Evolutionary conservation across 202 grass and related monocot genomes (phyloP), one percentile per base, ranked within the genome.

Genomic region (Digitaria exilis): DNA sequence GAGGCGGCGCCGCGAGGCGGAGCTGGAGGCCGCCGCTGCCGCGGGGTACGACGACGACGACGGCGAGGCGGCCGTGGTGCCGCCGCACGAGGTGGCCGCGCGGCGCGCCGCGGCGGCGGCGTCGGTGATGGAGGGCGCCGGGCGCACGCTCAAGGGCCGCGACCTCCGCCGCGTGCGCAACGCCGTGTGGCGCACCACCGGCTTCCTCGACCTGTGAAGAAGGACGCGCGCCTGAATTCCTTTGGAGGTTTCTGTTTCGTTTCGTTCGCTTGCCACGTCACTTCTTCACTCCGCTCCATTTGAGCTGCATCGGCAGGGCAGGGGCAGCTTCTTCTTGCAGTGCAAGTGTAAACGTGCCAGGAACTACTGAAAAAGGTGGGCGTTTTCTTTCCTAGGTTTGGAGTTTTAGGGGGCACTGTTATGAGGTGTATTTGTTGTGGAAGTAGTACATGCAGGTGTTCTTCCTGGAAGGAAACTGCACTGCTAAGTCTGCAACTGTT

Each of bases 191-290:
- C 90, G 85, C 42, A 97, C 89, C 77, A 97, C 94, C 26, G 94
- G 94, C 26, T 97, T 97, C 85, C 92, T 97, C 56, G 91, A 97
- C 82, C 82, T 92, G 88, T 97, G 85, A 90, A 26, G 31, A 89
- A 76, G 80, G 71, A 60, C 51, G 55, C n/a, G n/a, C 68, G 15
- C 79, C 69, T 72, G 2, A 45, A 45, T 72, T 72, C 69, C 75
- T 84, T 77, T 82, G 76, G 67, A 79, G 65, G 77, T 76, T 56
- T 67, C 32, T 32, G 17, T 51, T 51, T 17, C 42, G n/a, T 69
- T 18, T 6, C 75, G 12, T 22, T 54, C 21, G 41, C 13, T 66
- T 26, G 46, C 35, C 61, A 75, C 69, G 62, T 54, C 69, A 75
- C 56, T 65, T 26, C 41, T n/a, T n/a, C n/a, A n/a, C n/a, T n/a